Conservation (phyloP, 805 yeast genomes). For the Ogataea corticis region DNA sequence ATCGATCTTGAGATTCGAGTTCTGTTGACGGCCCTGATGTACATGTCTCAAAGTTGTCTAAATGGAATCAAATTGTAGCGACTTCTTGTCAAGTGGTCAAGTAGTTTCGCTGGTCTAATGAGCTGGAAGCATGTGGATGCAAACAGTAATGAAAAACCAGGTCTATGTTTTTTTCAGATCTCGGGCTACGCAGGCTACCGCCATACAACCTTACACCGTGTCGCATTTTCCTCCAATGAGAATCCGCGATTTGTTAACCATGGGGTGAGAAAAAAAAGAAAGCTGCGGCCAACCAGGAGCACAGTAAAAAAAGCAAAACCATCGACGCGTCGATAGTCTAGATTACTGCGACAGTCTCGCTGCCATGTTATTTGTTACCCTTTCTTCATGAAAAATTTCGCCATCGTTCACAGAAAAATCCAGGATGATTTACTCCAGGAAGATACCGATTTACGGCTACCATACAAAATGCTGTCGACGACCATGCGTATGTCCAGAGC, state of each 20-base stretch:
- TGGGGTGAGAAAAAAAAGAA: background rate
- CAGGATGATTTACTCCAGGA: background rate
- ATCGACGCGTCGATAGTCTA: background rate
- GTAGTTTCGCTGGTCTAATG: too few species aligned
- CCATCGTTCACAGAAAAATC: background rate
- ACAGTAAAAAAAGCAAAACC: background rate
- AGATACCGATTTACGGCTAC: background rate
- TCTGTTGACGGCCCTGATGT: slow-evolving; percentile 57
- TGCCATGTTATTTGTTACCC: background rate
- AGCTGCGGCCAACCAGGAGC: slow-evolving; percentile 1
- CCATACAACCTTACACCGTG: slow-evolving; percentile 12
- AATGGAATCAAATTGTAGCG: background rate
- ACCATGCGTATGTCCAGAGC: slow-evolving; percentile 1
- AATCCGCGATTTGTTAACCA: slow-evolving; percentile 4
- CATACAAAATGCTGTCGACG: background rate
- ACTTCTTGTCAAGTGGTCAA: too few species aligned
- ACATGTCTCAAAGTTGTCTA: slow-evolving; percentile 40
- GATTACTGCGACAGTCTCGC: background rate
- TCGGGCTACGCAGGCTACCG: background rate
- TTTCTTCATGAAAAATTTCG: slow-evolving; percentile 1
- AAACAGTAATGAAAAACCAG: background rate
- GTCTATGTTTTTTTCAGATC: slow-evolving; percentile 1
- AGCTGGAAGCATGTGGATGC: too few species aligned
- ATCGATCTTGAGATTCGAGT: slow-evolving; percentile 60
- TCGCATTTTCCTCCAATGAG: slow-evolving; percentile 1